Evolutionary conservation across 306 rosid species (phyloP), one percentile per base, ranked within the genome.

Genomic region (Pueraria montana): DNA sequence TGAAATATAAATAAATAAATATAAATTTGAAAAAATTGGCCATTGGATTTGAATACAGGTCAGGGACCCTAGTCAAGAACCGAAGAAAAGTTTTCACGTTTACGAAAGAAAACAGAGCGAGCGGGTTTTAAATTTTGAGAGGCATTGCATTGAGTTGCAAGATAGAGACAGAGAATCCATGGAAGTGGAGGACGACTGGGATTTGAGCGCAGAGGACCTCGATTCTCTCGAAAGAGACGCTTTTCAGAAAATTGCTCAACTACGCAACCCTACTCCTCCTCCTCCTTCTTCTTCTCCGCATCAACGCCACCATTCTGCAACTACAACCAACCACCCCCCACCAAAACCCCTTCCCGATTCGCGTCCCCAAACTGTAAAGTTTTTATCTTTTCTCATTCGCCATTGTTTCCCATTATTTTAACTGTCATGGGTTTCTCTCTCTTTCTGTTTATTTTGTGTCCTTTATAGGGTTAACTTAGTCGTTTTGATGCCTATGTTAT

Each of bases 151-250:
- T n/a, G n/a, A 66, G 20, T 50, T 11, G 16, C 0, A 23, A 8
- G n/a, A 36, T 38, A 36, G 68, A 56, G 40, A 8, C 2, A 30
- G 71, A 24, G 69, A 7, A 4, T 7, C 45, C n/a, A 92, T 89
- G 93, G 90, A 87, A 27, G 23, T 83, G 59, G 91, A 86, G 59
- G 91, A 86, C 0, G 98, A 89, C 42, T 92, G 96, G 97, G 92
- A 86, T 40, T 74, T 96, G 61, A 96, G 93, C 49, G 88, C 88
- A 2, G 98, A 92, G 69, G 94, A 93, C 85, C 84, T 96, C 9
- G 99, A 96, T 85, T 87, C 91, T 23, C 92, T 96, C 36, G 99
- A 96, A 88, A 84, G 91, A 84, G 92, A 96, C 52, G 98, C 99
- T 80, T 81, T 90, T 12, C 89, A 87, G 85, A 93, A 93, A 70